Evolutionary conservation across 306 rosid species (phyloP).

Genomic region (Sicyos baderoa): DNA sequence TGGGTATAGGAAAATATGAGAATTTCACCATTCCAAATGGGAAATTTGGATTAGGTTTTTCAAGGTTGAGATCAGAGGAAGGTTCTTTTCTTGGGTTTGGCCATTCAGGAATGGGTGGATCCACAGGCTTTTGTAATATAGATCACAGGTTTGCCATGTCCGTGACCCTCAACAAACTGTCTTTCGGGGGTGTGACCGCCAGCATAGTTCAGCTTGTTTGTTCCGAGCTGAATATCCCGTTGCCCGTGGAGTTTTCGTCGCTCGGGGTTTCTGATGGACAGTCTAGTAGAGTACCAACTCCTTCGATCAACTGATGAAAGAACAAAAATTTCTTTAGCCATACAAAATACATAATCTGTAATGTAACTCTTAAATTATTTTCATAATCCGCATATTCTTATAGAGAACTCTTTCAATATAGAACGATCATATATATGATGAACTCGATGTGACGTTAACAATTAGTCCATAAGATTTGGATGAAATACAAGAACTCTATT

Average conservation of each 20-base stretch:
- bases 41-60: conserved; percentile 75
- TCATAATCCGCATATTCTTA: neutral
- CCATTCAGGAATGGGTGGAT: conserved; percentile 96
- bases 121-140: conserved; percentile 67
- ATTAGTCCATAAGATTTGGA: neutral
- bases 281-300: conserved; percentile 25
- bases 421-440: neutral
- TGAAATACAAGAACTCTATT: neutral
- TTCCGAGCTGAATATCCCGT: conserved; percentile 77
- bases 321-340: conserved; percentile 1
- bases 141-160: conserved; percentile 64
- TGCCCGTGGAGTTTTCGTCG: conserved; percentile 50
- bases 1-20: conserved; percentile 61
- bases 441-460: neutral
- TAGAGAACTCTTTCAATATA: neutral
- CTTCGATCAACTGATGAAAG: conserved; percentile 53
- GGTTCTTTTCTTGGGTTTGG: conserved; percentile 67
- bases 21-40: conserved; percentile 44
- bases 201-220: conserved; percentile 61
- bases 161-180: conserved; percentile 80
- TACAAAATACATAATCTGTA: conserved; percentile 4
- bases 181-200: conserved; percentile 59
- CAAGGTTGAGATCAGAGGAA: conserved; percentile 46
- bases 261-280: conserved; percentile 25
- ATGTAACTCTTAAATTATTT: neutral